These are phyloP conservation scores for Hypsizygus marmoreus DNA, from an alignment of 768 basidiomycete genomes.

Conservation along the genomic window DNA sequence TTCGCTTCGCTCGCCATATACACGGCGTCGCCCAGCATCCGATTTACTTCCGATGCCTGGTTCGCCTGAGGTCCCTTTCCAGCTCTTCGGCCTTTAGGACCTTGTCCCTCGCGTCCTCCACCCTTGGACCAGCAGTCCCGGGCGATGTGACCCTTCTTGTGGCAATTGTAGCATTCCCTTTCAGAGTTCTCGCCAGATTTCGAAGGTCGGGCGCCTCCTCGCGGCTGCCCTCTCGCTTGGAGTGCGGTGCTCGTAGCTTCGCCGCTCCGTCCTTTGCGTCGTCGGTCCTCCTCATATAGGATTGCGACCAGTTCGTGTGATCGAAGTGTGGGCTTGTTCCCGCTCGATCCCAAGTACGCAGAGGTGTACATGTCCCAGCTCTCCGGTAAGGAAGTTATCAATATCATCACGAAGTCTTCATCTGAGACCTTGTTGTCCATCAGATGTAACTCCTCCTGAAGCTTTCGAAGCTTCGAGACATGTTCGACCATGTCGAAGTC, in stretches of 20 bases:
- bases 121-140: slow-evolving; percentile 38
- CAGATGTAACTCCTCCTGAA: slow-evolving; percentile 27
- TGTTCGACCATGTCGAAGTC: slow-evolving; percentile 29
- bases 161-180: slow-evolving; percentile 31
- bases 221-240: not conserved
- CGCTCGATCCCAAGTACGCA: slow-evolving; percentile 22
- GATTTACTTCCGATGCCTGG: too few relatives aligned
- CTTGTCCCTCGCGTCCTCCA: slow-evolving; percentile 38
- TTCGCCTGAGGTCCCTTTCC: slow-evolving; percentile 8
- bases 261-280: not conserved
- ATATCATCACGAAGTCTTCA: slow-evolving; percentile 32
- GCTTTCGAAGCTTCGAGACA: slow-evolving; percentile 20
- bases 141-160: slow-evolving; percentile 28
- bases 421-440: slow-evolving; percentile 25
- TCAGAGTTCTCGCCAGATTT: not conserved
- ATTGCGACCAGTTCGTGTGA: slow-evolving; percentile 24
- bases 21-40: too few relatives aligned
- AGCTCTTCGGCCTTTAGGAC: slow-evolving; percentile 16
- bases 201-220: not conserved
- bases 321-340: slow-evolving; percentile 9
- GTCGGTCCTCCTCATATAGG: slow-evolving; percentile 1
- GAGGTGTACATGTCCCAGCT: slow-evolving; percentile 28
- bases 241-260: not conserved
- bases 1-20: too few relatives aligned
- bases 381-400: slow-evolving; percentile 29